Evolutionary conservation across 225 moss, liverwort and hornwort genomes (phyloP).

Genomic region (Antitrichia curtipendula): DNA sequence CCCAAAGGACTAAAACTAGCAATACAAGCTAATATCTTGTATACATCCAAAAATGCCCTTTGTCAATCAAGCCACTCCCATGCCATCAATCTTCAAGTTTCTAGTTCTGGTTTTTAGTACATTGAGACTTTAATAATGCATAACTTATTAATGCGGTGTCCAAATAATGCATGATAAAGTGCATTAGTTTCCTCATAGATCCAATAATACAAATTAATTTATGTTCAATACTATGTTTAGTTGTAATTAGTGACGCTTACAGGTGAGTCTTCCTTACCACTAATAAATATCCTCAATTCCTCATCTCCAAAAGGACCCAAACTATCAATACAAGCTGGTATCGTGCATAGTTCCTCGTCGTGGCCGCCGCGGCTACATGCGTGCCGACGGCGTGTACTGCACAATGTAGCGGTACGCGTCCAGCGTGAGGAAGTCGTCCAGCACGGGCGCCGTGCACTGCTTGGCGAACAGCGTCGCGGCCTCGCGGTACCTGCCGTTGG

Average conservation of each 20-base stretch:
- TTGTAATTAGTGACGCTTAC: neutral
- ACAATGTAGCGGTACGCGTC: constrained; percentile 68
- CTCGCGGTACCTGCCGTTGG: constrained; percentile 41
- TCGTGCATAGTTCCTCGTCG: neutral
- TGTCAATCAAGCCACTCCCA: accelerated
- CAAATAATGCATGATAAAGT: neutral
- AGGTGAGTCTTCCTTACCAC: no score
- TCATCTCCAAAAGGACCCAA: neutral
- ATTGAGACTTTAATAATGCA: neutral
- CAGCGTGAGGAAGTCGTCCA: constrained; percentile 75
- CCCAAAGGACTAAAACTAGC: neutral
- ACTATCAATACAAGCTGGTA: neutral
- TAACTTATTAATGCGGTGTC: neutral
- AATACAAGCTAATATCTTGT: neutral
- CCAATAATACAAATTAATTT: neutral
- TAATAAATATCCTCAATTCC: neutral
- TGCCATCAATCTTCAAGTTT: neutral
- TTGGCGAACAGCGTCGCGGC: constrained; percentile 62
- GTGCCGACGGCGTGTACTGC: constrained; percentile 28
- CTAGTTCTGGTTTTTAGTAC: accelerated
- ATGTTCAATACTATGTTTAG: neutral
- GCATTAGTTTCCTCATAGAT: neutral
- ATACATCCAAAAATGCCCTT: no score
- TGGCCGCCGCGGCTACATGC: constrained; percentile 14
- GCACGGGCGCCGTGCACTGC: constrained; percentile 47